Base-by-base conservation (phyloP, 805 yeast genomes). In the Hanseniaspora clermontiae region DNA sequence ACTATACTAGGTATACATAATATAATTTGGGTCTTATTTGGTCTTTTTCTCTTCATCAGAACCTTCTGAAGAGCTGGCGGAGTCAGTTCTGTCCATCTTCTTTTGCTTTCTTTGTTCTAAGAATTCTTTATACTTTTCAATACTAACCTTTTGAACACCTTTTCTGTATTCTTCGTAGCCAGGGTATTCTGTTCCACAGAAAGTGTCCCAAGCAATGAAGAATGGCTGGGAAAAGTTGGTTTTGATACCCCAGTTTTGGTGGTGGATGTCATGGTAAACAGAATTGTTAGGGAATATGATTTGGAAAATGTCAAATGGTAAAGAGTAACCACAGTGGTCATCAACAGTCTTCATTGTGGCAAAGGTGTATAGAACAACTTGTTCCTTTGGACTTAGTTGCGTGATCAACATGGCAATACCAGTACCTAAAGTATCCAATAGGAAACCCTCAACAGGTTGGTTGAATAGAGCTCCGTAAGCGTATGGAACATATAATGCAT, bases 251-350 rank as follows among this genome's bases (percentile, higher is more conserved):
- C 91, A 93, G 64, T 80, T 81, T 75, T 93, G 98, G 71, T 93
- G 98, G 68, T 93, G 98, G 63, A 93, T 90, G 70, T 93, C 98
- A 66, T 93, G 98, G 69, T 89, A 93, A 36, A 89, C 84, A 14
- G 97, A 85, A 67, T 93, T 89, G 72, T 93, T 93, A 60, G 97
- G 97, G 78, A 93, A 93, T 24, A 91, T 57, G 45, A 81, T 66
- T 74, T 93, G 98, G 76, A 93, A 85, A 24, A 90, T 81, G 69
- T 93, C 98, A 68, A 74, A 85, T 15, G 97, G 97, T 57, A 93
- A 74, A 32, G 90, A 81, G 69, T 91, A 93, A n/a, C 98, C 98
- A 70, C 97, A 93, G 71, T 93, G 98, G 69, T 93, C 98, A 68
- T 93, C 97, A 51, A 93, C 96, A 0, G 98, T 93, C 70, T 93